Evolutionary conservation across 1,284 basidiomycete genomes (phyloP), one percentile per base, ranked within the genome.

Genomic region (Microstroma glucosiphilum): DNA sequence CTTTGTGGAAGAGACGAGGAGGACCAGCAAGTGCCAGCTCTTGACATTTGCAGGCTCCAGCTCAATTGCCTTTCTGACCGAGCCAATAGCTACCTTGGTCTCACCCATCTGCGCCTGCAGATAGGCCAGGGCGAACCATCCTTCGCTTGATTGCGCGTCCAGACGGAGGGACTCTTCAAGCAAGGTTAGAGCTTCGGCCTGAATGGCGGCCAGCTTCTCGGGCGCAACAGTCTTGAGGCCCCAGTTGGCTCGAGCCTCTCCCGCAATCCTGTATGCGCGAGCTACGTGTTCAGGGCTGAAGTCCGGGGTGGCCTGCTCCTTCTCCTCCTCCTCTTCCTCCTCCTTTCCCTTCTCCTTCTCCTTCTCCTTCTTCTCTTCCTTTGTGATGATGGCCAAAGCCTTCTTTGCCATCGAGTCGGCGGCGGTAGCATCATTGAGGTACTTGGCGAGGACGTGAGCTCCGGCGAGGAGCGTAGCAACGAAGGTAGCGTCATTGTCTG

Each of bases 21-120:
- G 82, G 0, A 89, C 90, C 0, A 97, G 84, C 17, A 97, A 83
- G 80, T 97, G 94, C 94, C 93, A 97, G 61, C 89, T 87, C 48
- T 90, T 85, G 26, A 90, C 83, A 69, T 90, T 88, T 25, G 81
- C 82, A 0, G 88, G 83, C 60, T 89, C 87, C 2, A 85, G 83
- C 79, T 93, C 90, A 11, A 94, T 85, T 13, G 77, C 89, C 12
- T 83, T 80, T 12, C 89, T 86, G 0, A 90, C 89, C 49, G 86
- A 83, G 8, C 84, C 80, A 1, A 89, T 83, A 0, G 92, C 92
- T 4, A 83, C 81, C 37, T 85, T 82, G 21, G 93, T 81, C 67
- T 90, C 85, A 30, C 88, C 85, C n/a, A 84, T 83, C 59, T 87
- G 85, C 11, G 89, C 84, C 59, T 89, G 69, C 43, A 73, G 57